Base-by-base conservation (phyloP, 179 eudicot species). In the Vitellaria paradoxa region DNA sequence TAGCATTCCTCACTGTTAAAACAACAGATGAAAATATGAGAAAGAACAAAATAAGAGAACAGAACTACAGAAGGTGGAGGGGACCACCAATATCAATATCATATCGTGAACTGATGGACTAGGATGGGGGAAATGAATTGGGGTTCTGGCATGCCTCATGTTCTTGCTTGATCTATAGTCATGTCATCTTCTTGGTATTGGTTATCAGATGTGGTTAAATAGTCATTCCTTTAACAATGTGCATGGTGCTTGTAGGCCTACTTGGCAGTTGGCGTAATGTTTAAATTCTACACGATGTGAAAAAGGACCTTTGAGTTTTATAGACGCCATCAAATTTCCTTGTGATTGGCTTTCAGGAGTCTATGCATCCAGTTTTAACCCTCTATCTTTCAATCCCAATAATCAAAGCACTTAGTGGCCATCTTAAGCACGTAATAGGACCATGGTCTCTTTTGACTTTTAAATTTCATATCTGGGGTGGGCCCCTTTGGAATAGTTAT, bases 251-350 rank as follows among this genome's bases (percentile, higher is more conserved):
- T 9, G 67, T 73, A 56, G 77, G 77, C 56, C 50, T 21, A 8
- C 42, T 30, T 73, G 67, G 77, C 20, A 60, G n/a, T 21, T 73
- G 66, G 68, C 21, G 21, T 45, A n/a, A 20, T 60, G 55, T 60
- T 56, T 73, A 37, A 1, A 9, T 6, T 18, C 65, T 73, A 52
- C 76, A 14, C 14, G 9, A 40, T 11, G 17, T 6, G 37, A 8
- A 73, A n/a, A n/a, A 69, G 17, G 59, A 13, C 47, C 75, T n/a
- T 18, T 3, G 56, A 61, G 59, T 74, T 55, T 4, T 20, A 14
- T 15, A 17, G 23, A 7, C 10, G 26, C n/a, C 21, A 7, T 55
- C 12, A 23, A 53, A 55, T 55, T 17, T 30, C 17, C 47, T 6
- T 24, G 30, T 69, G 45, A 7, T 12, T 46, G 18, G 11, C 3